Evolutionary conservation across 2,329 filamentous ascomycete genomes (phyloP), one percentile per base, ranked within the genome.

Genomic region (Colletotrichum salicis): DNA sequence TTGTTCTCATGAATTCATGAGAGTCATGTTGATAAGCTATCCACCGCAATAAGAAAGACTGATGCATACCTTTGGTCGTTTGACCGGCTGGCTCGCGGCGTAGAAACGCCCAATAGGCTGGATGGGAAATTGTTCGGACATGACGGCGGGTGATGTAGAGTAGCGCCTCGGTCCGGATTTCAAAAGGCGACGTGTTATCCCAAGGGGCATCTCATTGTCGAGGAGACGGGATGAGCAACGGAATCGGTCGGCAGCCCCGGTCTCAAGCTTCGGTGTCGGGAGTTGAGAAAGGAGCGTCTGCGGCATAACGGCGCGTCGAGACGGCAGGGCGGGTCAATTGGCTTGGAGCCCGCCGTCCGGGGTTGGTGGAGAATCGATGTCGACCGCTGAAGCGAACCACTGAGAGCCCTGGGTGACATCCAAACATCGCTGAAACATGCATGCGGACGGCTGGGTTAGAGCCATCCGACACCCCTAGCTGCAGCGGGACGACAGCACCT

Each of bases 101-200:
- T 84, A 84, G 79, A 96, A 96, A 60, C 91, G 89, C 69, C 87
- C 84, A 65, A 93, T 83, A n/a, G 93, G 93, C 76, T 93, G 89
- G 72, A 95, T 89, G 29, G 89, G 81, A 79, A 94, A 95, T 57
- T 71, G 60, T 45, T 48, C 62, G 8, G 74, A 55, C 74, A 74
- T 70, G 37, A 41, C 12, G 27, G 7, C 2, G 33, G 8, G 8
- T 8, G 11, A 12, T 12, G 58, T 4, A 58, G 58, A 24, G 5
- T 33, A 4, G 13, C 29, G 24, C 13, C 51, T 54, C 15, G 19
- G 8, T 24, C 13, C 7, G 51, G 3, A 31, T 15, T 22, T 22
- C 2, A 31, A 45, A 35, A 48, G 22, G 24, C 8, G 13, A n/a
- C 12, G n/a, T 35, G 15, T 7, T 2, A 33, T 35, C 22, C 27